phyloP scores from a whole-genome alignment of 2,329 filamentous ascomycete species.

The Sporothrix sp. region DNA sequence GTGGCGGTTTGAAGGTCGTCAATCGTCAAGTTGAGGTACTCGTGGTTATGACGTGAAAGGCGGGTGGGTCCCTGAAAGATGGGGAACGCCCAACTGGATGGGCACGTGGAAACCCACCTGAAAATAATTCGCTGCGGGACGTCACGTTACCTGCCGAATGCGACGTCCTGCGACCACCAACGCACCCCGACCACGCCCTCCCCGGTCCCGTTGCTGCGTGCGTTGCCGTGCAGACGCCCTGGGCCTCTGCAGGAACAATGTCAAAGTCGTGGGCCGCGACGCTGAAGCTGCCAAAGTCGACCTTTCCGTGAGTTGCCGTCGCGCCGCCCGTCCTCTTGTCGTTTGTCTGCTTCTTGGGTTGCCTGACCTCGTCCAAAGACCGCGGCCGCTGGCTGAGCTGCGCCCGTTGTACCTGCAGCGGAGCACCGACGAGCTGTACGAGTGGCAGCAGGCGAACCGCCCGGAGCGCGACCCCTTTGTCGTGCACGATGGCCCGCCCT shows the following conservation, averaged over 20 bases:
- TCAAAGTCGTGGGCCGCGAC: constrained; percentile 63
- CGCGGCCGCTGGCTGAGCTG: constrained; percentile 40
- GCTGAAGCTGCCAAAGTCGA: constrained; percentile 63
- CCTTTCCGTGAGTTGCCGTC: constrained; percentile 54
- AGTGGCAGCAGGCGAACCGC: constrained; percentile 62
- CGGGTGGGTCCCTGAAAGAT: constrained; percentile 1
- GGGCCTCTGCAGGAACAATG: constrained; percentile 24
- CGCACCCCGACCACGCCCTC: neutral
- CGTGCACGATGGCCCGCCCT: constrained; percentile 91
- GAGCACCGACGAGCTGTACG: constrained; percentile 82
- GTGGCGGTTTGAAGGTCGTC: neutral
- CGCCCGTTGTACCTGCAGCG: constrained; percentile 54
- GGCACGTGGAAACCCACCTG: no score
- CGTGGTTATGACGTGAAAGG: constrained; percentile 5
- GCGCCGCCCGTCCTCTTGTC: neutral
- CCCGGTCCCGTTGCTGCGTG: neutral
- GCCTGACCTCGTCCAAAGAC: constrained; percentile 27
- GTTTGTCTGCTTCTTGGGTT: neutral
- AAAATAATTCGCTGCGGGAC: constrained; percentile 5
- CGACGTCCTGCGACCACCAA: neutral
- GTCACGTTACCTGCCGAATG: no score
- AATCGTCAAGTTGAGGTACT: neutral
- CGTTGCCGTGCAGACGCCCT: neutral
- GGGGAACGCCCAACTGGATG: neutral
- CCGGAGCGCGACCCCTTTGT: constrained; percentile 55